phyloP scores from a whole-genome alignment of 2,329 filamentous ascomycete genomes.

The Claviceps capensis region DNA sequence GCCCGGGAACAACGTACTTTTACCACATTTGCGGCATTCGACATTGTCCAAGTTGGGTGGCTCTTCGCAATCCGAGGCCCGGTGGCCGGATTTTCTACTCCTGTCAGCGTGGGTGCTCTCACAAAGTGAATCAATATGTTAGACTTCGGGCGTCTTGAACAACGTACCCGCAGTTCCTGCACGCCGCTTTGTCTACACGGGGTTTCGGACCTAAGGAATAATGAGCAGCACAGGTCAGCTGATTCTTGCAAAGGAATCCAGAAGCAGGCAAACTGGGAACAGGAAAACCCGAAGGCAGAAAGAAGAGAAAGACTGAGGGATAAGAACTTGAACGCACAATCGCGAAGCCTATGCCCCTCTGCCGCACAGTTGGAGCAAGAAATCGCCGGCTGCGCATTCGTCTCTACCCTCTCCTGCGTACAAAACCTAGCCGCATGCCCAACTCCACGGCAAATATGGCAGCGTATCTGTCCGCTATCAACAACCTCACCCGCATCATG shows the following conservation, averaged over 20 bases:
- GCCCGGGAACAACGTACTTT: slow-evolving; percentile 31
- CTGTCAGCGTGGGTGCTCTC: background rate
- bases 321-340: slow-evolving; percentile 38
- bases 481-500: slow-evolving; percentile 51
- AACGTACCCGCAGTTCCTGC: slow-evolving; percentile 50
- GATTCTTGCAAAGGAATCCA: too few species aligned
- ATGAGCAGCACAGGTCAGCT: slow-evolving; percentile 3
- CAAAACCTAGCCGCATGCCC: slow-evolving; percentile 52
- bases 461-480: slow-evolving; percentile 44
- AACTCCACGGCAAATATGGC: slow-evolving; percentile 48
- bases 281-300: too few species aligned
- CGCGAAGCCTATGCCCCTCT: slow-evolving; percentile 52
- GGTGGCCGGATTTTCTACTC: slow-evolving; percentile 35
- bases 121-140: background rate
- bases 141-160: background rate
- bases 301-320: background rate
- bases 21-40: slow-evolving; percentile 51
- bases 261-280: too few species aligned
- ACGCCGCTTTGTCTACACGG: slow-evolving; percentile 50
- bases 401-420: slow-evolving; percentile 40
- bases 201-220: slow-evolving; percentile 35
- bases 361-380: slow-evolving; percentile 52
- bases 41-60: slow-evolving; percentile 48
- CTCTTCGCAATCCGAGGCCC: slow-evolving; percentile 37
- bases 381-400: slow-evolving; percentile 29